These are phyloP conservation scores for Oligophagozyma castellii DNA, from an alignment of 1,139 yeast species.

Conservation along the genomic window DNA sequence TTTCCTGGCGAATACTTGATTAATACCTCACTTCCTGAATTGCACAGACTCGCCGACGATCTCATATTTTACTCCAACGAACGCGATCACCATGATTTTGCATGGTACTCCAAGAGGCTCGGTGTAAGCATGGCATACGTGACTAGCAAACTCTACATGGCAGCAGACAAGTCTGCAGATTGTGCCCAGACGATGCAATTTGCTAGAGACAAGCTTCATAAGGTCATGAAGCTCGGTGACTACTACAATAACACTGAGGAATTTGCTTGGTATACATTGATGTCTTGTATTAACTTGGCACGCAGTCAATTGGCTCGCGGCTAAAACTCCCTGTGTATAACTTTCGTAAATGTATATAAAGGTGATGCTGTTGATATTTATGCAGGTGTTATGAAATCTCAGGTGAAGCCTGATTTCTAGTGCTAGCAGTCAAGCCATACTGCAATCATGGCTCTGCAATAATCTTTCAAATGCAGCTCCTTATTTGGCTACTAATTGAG, in stretches of 20 bases:
- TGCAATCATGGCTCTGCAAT: no score
- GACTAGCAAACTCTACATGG: slow-evolving; percentile 64
- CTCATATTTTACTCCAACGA: slow-evolving; percentile 73
- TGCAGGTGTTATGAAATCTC: no score
- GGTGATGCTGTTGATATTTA: no score
- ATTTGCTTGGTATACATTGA: slow-evolving; percentile 61
- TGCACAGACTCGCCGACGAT: slow-evolving; percentile 71
- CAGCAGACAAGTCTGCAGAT: slow-evolving; percentile 52
- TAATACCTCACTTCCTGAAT: slow-evolving; percentile 36
- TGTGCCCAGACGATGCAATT: slow-evolving; percentile 47
- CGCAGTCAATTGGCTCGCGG: slow-evolving; percentile 62
- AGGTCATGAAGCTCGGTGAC: slow-evolving; percentile 41
- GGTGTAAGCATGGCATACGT: slow-evolving; percentile 60
- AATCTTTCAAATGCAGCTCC: no score
- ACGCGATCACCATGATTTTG: slow-evolving; percentile 56
- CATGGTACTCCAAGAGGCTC: slow-evolving; percentile 85
- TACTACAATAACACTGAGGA: slow-evolving; percentile 54
- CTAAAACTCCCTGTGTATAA: slow-evolving; percentile 14
- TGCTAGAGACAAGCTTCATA: slow-evolving; percentile 47
- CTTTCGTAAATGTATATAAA: neutral
- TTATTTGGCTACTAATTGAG: slow-evolving; percentile 33
- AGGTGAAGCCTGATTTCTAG: no score
- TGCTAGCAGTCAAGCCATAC: no score
- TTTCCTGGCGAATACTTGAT: slow-evolving; percentile 25
- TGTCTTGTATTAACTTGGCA: slow-evolving; percentile 51